phyloP scores from a whole-genome alignment of 2,329 filamentous ascomycete species.

The Eutypella sp. region DNA sequence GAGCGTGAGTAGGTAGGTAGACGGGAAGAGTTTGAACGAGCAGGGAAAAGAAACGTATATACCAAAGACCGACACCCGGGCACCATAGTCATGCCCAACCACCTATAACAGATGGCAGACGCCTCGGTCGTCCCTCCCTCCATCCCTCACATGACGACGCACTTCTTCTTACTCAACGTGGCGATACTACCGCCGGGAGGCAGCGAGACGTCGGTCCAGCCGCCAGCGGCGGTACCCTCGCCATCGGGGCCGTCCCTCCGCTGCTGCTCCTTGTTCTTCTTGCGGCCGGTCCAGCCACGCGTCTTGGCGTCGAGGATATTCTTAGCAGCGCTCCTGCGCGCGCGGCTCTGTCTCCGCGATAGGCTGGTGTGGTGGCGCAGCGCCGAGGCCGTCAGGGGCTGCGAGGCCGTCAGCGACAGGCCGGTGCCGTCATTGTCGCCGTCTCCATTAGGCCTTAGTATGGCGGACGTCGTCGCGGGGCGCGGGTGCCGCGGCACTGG shows the following conservation, averaged over 20 bases:
- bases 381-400: conserved; percentile 34
- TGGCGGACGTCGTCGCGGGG: conserved; percentile 27
- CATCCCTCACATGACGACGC: conserved; percentile 45
- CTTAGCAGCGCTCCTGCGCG: conserved; percentile 55
- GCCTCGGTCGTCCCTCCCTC: background rate
- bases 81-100: background rate
- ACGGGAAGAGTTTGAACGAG: too few species aligned
- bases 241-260: conserved; percentile 38
- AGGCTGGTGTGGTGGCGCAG: conserved; percentile 38
- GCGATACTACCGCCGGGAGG: conserved; percentile 21
- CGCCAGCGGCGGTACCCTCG: too few species aligned
- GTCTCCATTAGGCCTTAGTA: conserved; percentile 40
- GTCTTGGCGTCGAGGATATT: conserved; percentile 58
- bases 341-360: conserved; percentile 47
- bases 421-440: conserved; percentile 2
- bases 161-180: conserved; percentile 38
- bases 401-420: conserved; percentile 11
- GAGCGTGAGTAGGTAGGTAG: too few species aligned
- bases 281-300: conserved; percentile 48
- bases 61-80: too few species aligned
- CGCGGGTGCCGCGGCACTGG: conserved; percentile 49
- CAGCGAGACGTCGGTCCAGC: conserved; percentile 49
- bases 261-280: conserved; percentile 33
- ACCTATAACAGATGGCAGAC: background rate
- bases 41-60: too few species aligned